Evolutionary conservation across 345 rosid genomes (phyloP).

Genomic region (Toxicodendron radicans): DNA sequence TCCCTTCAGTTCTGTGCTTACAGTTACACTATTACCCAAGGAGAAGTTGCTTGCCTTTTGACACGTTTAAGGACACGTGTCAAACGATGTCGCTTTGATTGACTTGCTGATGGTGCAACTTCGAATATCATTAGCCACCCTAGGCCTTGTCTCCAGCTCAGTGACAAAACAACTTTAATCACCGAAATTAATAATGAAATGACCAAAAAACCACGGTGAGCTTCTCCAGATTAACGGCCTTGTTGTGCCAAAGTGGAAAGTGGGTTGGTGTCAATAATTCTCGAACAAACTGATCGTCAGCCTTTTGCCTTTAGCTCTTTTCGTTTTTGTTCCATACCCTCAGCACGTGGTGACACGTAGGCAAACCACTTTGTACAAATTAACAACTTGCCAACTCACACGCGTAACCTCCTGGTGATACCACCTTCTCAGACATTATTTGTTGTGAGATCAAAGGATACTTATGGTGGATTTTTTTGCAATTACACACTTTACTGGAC

Average conservation of each 20-base stretch:
- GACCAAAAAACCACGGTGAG: too few species aligned
- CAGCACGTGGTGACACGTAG: too few species aligned
- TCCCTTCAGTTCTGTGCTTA: not conserved
- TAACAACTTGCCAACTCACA: not conserved
- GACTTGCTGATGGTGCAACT: not conserved
- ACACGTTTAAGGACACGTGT: constrained; percentile 12
- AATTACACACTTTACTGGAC: not conserved
- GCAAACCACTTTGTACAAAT: not conserved
- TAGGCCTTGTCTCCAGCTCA: constrained; percentile 6
- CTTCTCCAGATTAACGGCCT: too few species aligned
- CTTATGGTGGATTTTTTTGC: not conserved
- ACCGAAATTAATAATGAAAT: too few species aligned
- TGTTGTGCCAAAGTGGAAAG: too few species aligned
- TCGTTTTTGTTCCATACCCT: too few species aligned
- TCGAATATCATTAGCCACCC: not conserved
- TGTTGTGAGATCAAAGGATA: not conserved
- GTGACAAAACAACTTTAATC: not conserved
- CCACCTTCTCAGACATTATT: not conserved
- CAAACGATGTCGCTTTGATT: not conserved
- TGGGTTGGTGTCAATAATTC: too few species aligned
- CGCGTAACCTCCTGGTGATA: too few species aligned
- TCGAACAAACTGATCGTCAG: too few species aligned
- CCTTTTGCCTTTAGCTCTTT: too few species aligned
- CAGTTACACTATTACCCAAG: not conserved
- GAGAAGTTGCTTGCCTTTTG: not conserved